Base-by-base conservation (phyloP, 2,329 filamentous ascomycete genomes). In the Aspergillus tubingensis region DNA sequence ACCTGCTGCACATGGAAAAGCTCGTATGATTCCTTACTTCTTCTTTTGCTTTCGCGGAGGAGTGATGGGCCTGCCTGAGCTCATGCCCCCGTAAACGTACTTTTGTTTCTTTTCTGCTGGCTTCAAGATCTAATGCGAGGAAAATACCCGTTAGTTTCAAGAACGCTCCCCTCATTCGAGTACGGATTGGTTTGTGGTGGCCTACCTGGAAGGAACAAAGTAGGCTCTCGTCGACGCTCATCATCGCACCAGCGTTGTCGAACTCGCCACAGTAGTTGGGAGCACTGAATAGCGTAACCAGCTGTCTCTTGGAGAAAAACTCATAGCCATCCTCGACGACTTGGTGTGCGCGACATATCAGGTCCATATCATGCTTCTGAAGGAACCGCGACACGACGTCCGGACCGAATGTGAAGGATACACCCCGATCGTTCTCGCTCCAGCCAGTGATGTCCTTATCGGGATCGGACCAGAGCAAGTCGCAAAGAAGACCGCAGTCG, bases 31-130 rank as follows among this genome's bases (percentile, higher is more conserved):
- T 82, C 84, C 82, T 77, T 86, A 85, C 82, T 88, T 88, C 81
- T 86, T 84, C 80, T 88, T 87, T 78, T 85, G 84, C 80, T 88
- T 91, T 82, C 85, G 83, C 79, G 87, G 85, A 84, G 87, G 83
- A 85, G 86, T 88, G 80, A 85, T 83, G 79, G 86, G 85, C 82
- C 84, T 85, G 83, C 86, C 84, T 82, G 85, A 85, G 82, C 86
- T 88, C 80, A 89, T 84, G 82, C 85, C 84, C 82, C 84, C 84
- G 82, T 88, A 86, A 77, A 96, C 93, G 85, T 96, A 98, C 93
- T 98, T 98, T 91, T 97, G 94, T 89, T 99, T 99, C 89, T 99
- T 99, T 87, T 99, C 95, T 80, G 95, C 95, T 75, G 95, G 95
- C 85, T 98, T 99, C 83, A 99, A 86, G 77, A 99, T 98, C 92